Evolutionary conservation across 495 filamentous ascomycete genomes (phyloP).

Genomic region (Elaphomyces granulatus): DNA sequence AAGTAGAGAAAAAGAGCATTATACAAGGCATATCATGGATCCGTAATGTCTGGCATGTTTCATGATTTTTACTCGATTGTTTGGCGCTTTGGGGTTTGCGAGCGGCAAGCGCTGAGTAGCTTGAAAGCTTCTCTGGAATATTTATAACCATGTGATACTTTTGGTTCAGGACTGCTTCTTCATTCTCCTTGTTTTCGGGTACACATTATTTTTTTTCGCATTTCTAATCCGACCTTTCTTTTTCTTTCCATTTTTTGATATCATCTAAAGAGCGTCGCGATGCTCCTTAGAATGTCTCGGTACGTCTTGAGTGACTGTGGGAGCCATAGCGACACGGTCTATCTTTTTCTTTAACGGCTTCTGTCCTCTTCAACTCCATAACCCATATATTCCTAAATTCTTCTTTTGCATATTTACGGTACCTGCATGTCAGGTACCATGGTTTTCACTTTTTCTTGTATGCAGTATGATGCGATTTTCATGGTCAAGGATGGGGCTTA

Average conservation of each 20-base stretch:
- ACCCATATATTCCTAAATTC: slow-evolving; percentile 1
- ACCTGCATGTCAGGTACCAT: too few species aligned
- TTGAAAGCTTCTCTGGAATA: too few species aligned
- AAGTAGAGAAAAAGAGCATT: background rate
- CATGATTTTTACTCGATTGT: slow-evolving; percentile 32
- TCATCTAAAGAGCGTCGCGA: too few species aligned
- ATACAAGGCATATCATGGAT: slow-evolving; percentile 5
- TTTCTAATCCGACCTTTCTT: too few species aligned
- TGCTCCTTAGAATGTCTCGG: too few species aligned
- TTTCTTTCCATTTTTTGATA: slow-evolving; percentile 4
- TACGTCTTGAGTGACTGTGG: too few species aligned
- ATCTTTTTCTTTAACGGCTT: too few species aligned
- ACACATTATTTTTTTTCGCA: background rate
- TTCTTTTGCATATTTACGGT: background rate
- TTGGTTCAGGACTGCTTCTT: slow-evolving; percentile 7
- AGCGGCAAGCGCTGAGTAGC: too few species aligned
- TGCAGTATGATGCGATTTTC: too few species aligned
- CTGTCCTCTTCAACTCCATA: too few species aligned
- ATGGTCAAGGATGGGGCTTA: background rate
- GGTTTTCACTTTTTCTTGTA: too few species aligned
- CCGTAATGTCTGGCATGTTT: slow-evolving; percentile 34
- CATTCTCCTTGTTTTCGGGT: slow-evolving; percentile 1
- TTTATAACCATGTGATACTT: slow-evolving; percentile 28
- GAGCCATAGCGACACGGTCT: too few species aligned
- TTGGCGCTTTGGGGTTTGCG: slow-evolving; percentile 31